phyloP scores from a whole-genome alignment of 345 rosid species.

The Lumnitzera racemosa region DNA sequence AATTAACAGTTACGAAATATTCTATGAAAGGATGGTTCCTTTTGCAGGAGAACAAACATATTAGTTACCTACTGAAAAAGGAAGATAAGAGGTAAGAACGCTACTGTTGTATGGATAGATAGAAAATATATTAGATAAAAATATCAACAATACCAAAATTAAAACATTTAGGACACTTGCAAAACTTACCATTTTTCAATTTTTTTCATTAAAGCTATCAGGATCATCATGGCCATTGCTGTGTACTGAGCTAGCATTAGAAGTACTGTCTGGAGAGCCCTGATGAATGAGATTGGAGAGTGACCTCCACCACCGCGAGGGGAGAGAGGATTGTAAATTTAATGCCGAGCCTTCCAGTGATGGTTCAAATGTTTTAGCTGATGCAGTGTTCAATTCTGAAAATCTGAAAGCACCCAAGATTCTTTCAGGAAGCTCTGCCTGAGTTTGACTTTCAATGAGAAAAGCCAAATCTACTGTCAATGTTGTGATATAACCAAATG shows the following conservation, averaged over 20 bases:
- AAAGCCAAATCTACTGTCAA: slow-evolving; percentile 92
- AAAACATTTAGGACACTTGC: not conserved
- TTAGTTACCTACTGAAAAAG: too few species aligned
- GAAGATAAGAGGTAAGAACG: too few species aligned
- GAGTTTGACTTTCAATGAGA: slow-evolving; percentile 71
- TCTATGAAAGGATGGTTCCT: too few species aligned
- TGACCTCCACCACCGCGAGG: slow-evolving; percentile 73
- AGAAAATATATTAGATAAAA: too few species aligned
- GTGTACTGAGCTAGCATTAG: slow-evolving; percentile 16
- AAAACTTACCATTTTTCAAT: slow-evolving; percentile 40
- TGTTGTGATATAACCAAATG: slow-evolving; percentile 78
- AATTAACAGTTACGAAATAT: too few species aligned
- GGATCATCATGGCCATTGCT: slow-evolving; percentile 26
- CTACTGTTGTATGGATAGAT: too few species aligned
- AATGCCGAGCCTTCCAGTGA: slow-evolving; percentile 15
- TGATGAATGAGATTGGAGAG: slow-evolving; percentile 56
- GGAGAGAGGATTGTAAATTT: slow-evolving; percentile 36
- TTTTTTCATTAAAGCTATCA: slow-evolving; percentile 22
- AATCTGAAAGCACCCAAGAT: slow-evolving; percentile 77
- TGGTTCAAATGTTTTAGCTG: slow-evolving; percentile 39
- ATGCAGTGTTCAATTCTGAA: slow-evolving; percentile 62
- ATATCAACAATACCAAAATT: not conserved
- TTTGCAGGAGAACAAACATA: too few species aligned
- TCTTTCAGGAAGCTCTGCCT: slow-evolving; percentile 82
- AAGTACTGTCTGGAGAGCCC: slow-evolving; percentile 42